A percentile compares a stretch with the other conserved stretches of the same genome.
phyloP scores from a whole-genome alignment of 2,329 filamentous ascomycete species.

The Colletotrichum ledebouriae region DNA sequence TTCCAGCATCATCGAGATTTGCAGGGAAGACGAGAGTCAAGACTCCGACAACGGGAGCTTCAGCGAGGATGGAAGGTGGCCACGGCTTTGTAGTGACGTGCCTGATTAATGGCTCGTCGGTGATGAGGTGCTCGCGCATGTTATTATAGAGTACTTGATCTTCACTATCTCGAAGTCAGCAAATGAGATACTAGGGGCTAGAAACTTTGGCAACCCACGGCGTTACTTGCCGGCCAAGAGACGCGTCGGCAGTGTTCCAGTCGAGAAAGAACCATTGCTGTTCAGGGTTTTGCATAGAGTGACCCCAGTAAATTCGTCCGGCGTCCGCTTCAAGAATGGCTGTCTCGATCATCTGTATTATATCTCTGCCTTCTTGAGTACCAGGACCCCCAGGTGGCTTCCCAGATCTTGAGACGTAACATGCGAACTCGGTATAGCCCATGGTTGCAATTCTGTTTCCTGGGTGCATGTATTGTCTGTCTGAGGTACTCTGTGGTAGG shows the following conservation, averaged over 20 bases:
- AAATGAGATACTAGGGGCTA: not conserved
- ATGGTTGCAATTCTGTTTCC: slow-evolving; percentile 18
- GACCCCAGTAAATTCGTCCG: slow-evolving; percentile 44
- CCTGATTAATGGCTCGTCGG: slow-evolving; percentile 45
- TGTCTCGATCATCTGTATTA: slow-evolving; percentile 42
- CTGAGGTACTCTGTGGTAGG: not conserved
- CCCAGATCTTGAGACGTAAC: slow-evolving; percentile 43
- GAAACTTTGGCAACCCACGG: slow-evolving; percentile 37
- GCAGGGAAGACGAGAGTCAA: slow-evolving; percentile 39
- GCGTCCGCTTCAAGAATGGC: slow-evolving; percentile 45
- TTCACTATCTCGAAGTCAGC: not conserved
- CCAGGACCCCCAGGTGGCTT: slow-evolving; percentile 38
- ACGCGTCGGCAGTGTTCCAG: slow-evolving; percentile 44
- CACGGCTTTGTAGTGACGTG: slow-evolving; percentile 54
- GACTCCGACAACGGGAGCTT: slow-evolving; percentile 35
- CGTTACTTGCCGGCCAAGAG: slow-evolving; percentile 42
- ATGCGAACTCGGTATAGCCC: slow-evolving; percentile 45
- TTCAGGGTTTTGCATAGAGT: slow-evolving; percentile 46
- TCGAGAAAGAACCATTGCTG: slow-evolving; percentile 47
- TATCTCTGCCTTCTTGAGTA: slow-evolving; percentile 35
- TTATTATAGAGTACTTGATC: not conserved
- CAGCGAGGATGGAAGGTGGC: slow-evolving; percentile 10
- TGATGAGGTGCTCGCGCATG: not conserved
- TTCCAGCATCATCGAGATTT: slow-evolving; percentile 20
- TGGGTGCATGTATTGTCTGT: too few relatives aligned